phyloP scores from a whole-genome alignment of 1,139 yeast species.

The Zygotorulaspora mrakii region DNA sequence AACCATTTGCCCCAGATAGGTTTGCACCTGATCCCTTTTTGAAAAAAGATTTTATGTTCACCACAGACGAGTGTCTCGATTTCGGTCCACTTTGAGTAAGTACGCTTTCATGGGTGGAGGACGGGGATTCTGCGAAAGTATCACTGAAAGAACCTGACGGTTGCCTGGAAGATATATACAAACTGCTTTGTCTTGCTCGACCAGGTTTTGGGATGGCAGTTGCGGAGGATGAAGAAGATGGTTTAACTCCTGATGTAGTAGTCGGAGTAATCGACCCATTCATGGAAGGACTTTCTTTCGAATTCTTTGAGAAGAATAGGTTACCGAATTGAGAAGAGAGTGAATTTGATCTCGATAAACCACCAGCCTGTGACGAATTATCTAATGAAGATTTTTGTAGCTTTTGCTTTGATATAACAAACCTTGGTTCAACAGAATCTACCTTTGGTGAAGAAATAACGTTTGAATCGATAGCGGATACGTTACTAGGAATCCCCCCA shows the following conservation, averaged over 20 bases:
- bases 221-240: slow-evolving; percentile 18
- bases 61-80: slow-evolving; percentile 66
- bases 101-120: slow-evolving; percentile 24
- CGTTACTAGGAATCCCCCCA: slow-evolving; percentile 51
- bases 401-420: slow-evolving; percentile 68
- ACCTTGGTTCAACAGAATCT: slow-evolving; percentile 62
- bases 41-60: slow-evolving; percentile 61
- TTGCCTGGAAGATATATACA: slow-evolving; percentile 35
- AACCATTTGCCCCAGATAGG: slow-evolving; percentile 11
- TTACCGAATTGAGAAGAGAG: slow-evolving; percentile 42
- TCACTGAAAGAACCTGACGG: slow-evolving; percentile 33
- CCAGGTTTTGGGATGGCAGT: slow-evolving; percentile 36
- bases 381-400: slow-evolving; percentile 50
- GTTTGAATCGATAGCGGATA: slow-evolving; percentile 49
- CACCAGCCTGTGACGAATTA: slow-evolving; percentile 36
- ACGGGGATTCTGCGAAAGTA: slow-evolving; percentile 30
- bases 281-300: slow-evolving; percentile 20
- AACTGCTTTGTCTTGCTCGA: slow-evolving; percentile 35
- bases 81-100: slow-evolving; percentile 32
- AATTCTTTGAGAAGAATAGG: slow-evolving; percentile 41
- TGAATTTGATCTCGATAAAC: slow-evolving; percentile 48
- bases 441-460: slow-evolving; percentile 70
- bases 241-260: slow-evolving; percentile 6
- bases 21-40: slow-evolving; percentile 40
- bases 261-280: slow-evolving; percentile 4